Evolutionary conservation across 2,329 filamentous ascomycete genomes (phyloP).

Genomic region (Arthrobotrys sinensis): DNA sequence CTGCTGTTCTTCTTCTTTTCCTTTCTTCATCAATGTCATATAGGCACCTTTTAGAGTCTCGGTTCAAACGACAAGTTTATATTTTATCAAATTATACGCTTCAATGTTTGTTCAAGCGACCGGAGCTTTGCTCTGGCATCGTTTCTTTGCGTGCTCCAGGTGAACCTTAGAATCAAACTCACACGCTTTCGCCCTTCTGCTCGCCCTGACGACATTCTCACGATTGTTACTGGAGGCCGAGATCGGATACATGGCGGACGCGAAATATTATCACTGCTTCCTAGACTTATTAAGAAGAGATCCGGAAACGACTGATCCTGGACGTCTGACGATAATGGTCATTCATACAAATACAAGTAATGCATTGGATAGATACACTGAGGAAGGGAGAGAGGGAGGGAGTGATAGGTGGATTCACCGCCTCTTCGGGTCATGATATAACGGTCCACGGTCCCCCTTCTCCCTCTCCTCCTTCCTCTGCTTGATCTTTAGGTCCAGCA

Average conservation of each 20-base stretch:
- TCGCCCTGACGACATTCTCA: conserved; percentile 58
- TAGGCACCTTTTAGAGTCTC: conserved; percentile 99
- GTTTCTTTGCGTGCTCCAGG: conserved; percentile 96
- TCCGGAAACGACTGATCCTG: neutral
- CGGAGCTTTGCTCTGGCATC: conserved; percentile 69
- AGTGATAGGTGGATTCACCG: conserved; percentile 56
- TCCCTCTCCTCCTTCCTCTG: conserved; percentile 74
- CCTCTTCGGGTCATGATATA: conserved; percentile 64
- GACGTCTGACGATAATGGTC: neutral
- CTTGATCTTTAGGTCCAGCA: conserved; percentile 87
- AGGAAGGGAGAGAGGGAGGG: too few relatives aligned
- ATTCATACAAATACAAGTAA: neutral
- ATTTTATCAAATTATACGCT: conserved; percentile 63
- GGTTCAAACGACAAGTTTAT: conserved; percentile 77
- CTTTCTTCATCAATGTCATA: conserved; percentile 72
- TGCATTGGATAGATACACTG: neutral
- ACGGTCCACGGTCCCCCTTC: conserved; percentile 20
- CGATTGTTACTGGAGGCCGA: conserved; percentile 58
- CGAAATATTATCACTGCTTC: conserved; percentile 45
- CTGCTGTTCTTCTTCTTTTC: conserved; percentile 69
- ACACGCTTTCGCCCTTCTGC: conserved; percentile 60
- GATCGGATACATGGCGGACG: conserved; percentile 60
- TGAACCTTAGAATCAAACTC: conserved; percentile 77
- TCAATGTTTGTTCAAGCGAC: conserved; percentile 92
- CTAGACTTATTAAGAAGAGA: neutral